Evolutionary conservation across 2,329 filamentous ascomycete species (phyloP).

Genomic region (Diaporthe amygdali): DNA sequence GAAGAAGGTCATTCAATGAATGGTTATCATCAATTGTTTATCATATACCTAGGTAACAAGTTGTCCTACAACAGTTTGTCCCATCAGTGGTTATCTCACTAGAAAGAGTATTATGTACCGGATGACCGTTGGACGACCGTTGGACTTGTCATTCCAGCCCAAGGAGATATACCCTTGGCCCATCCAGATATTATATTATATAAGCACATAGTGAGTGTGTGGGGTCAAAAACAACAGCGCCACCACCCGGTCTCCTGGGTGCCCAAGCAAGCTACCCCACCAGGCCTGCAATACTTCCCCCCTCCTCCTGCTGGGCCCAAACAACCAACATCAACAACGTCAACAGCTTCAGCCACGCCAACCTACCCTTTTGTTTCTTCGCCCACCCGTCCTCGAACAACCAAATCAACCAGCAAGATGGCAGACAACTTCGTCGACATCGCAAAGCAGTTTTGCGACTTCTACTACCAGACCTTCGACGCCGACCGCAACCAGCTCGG

Average conservation of each 20-base stretch:
- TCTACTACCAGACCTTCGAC: conserved; percentile 76
- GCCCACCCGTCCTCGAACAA: neutral
- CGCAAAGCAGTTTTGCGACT: conserved; percentile 28
- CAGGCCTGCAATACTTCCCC: neutral
- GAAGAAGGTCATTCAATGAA: no score
- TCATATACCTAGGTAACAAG: no score
- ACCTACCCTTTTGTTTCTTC: neutral
- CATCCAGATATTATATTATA: neutral
- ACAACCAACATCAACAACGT: neutral
- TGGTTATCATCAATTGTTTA: no score
- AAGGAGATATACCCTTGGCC: neutral
- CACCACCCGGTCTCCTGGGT: neutral
- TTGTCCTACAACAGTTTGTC: no score
- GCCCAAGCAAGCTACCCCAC: conserved; percentile 5
- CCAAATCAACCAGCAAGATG: conserved; percentile 20
- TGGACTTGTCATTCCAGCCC: neutral
- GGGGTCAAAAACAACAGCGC: neutral
- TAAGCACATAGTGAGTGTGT: neutral
- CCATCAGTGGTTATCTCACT: no score
- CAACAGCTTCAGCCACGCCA: neutral
- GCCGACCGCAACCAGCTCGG: conserved; percentile 58
- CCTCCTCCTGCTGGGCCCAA: neutral
- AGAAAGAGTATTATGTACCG: no score
- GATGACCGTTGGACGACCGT: no score
- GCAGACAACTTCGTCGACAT: conserved; percentile 28